Conservation (phyloP, 768 basidiomycete genomes). For the Tulasnella sp. region DNA sequence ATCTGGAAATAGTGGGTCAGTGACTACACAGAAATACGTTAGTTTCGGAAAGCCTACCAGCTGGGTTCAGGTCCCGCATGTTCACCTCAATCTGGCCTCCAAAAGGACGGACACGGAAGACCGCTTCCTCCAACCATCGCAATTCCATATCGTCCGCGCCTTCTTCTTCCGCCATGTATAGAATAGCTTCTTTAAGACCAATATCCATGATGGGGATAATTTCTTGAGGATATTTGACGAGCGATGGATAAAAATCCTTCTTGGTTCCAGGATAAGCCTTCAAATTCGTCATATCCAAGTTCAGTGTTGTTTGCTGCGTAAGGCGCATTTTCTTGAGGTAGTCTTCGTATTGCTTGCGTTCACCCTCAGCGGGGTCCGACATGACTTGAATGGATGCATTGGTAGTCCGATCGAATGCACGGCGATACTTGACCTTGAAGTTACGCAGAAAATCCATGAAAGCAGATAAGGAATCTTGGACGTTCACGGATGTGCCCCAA, state of each 20-base stretch:
- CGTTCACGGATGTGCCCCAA: constrained; percentile 95
- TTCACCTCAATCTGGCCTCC: constrained; percentile 63
- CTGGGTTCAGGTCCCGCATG: constrained; percentile 92
- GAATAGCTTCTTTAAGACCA: constrained; percentile 82
- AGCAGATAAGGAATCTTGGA: constrained; percentile 79
- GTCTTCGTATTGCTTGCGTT: constrained; percentile 58
- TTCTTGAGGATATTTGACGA: constrained; percentile 92
- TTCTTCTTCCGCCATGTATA: constrained; percentile 75
- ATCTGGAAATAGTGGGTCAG: constrained; percentile 37
- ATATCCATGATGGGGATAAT: constrained; percentile 96
- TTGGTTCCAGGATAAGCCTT: constrained; percentile 72
- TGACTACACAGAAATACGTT: not conserved
- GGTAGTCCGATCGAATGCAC: constrained; percentile 52
- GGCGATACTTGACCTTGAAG: constrained; percentile 86
- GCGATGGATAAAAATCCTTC: constrained; percentile 63
- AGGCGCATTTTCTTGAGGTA: constrained; percentile 78
- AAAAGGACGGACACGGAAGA: constrained; percentile 59
- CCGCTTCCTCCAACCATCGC: constrained; percentile 45
- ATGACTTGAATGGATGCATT: constrained; percentile 39
- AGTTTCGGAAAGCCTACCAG: constrained; percentile 39
- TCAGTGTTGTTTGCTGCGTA: constrained; percentile 87
- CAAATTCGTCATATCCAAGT: constrained; percentile 78
- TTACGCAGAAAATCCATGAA: constrained; percentile 82
- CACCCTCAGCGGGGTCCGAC: constrained; percentile 51
- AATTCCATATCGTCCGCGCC: constrained; percentile 57